Conservation (phyloP, 768 basidiomycete species). For the Psilocybe sp. region DNA sequence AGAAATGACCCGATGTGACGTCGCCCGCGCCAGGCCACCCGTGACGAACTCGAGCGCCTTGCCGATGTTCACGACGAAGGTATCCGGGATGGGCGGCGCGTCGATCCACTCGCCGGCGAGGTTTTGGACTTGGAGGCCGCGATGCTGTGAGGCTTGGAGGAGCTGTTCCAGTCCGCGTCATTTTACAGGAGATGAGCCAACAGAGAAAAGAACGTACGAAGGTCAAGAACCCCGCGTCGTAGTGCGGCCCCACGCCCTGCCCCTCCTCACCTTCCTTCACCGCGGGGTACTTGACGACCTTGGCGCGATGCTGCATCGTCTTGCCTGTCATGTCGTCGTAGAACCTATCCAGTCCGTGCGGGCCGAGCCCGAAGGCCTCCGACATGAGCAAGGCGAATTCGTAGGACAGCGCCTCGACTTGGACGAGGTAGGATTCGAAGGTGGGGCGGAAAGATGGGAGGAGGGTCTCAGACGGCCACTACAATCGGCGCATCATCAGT, state of each 20-base stretch:
- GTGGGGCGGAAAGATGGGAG: conserved; percentile 68
- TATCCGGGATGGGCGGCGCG: conserved; percentile 71
- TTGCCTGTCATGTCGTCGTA: conserved; percentile 47
- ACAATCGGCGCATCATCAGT: neutral
- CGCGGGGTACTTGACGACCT: conserved; percentile 77
- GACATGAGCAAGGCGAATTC: conserved; percentile 60
- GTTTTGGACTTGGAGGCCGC: conserved; percentile 82
- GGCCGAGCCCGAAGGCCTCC: conserved; percentile 65
- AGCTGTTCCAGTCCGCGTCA: conserved; percentile 44
- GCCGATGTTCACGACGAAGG: conserved; percentile 81
- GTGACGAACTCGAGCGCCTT: conserved; percentile 81
- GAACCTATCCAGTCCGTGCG: conserved; percentile 59
- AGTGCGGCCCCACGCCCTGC: conserved; percentile 86
- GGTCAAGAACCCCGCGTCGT: conserved; percentile 79
- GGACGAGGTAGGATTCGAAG: conserved; percentile 54
- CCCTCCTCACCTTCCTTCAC: conserved; percentile 38
- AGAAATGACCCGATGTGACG: conserved; percentile 77
- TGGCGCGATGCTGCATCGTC: conserved; percentile 71
- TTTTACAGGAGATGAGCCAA: neutral
- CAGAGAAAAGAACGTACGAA: conserved; percentile 45
- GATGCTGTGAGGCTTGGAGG: conserved; percentile 75
- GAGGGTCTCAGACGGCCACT: conserved; percentile 78
- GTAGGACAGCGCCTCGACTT: conserved; percentile 60
- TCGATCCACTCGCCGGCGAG: conserved; percentile 80
- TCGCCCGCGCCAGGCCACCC: conserved; percentile 71